Evolutionary conservation across 2,329 filamentous ascomycete species (phyloP).

Genomic region (Penicillium sp.): DNA sequence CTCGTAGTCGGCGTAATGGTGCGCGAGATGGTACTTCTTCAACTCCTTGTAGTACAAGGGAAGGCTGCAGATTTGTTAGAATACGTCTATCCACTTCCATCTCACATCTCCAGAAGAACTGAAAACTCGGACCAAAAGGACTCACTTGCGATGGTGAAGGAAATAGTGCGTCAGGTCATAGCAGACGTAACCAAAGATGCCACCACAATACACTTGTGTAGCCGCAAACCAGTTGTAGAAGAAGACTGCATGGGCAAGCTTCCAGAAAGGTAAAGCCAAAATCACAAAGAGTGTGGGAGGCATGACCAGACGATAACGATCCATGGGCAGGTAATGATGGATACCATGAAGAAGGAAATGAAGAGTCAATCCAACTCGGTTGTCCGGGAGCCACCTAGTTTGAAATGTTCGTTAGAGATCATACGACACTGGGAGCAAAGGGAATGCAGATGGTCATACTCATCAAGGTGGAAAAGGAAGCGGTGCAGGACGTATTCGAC

Average conservation of each 20-base stretch:
- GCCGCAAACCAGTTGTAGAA: conserved; percentile 79
- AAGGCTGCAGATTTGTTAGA: conserved; percentile 47
- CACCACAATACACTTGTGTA: conserved; percentile 74
- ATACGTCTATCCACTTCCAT: too few relatives aligned
- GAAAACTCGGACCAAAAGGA: conserved; percentile 14
- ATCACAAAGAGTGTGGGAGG: conserved; percentile 79
- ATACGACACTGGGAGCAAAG: not conserved
- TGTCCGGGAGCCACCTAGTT: conserved; percentile 76
- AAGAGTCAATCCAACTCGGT: conserved; percentile 73
- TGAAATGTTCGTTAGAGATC: conserved; percentile 13
- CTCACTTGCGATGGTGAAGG: conserved; percentile 83
- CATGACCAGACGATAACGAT: conserved; percentile 95
- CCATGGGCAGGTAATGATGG: conserved; percentile 99
- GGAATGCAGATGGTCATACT: conserved; percentile 51
- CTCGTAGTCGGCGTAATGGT: conserved; percentile 97
- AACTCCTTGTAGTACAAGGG: conserved; percentile 83
- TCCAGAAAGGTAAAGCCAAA: conserved; percentile 86
- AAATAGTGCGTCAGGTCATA: conserved; percentile 99
- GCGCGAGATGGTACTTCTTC: conserved; percentile 96
- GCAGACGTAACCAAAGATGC: conserved; percentile 90
- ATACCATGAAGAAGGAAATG: conserved; percentile 96
- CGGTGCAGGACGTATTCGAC: conserved; percentile 85
- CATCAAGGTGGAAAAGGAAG: conserved; percentile 88
- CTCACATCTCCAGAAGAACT: not conserved
- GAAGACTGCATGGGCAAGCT: conserved; percentile 76